Percentiles rank a stretch among this genome's conserved stretches.
phyloP scores from a whole-genome alignment of 768 basidiomycete species.

The Tulasnella calospora region DNA sequence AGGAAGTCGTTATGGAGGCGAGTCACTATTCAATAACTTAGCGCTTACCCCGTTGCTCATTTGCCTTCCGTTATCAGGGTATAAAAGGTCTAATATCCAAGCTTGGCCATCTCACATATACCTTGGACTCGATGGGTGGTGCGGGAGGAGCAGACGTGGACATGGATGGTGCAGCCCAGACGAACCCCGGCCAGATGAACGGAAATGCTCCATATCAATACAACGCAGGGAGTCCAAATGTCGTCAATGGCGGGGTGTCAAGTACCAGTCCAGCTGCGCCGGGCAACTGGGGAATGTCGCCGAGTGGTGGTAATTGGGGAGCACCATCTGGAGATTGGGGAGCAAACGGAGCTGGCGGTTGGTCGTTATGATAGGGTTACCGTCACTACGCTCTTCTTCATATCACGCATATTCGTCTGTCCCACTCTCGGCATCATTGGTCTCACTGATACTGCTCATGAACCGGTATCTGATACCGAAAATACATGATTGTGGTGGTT shows the following conservation, averaged over 20 bases:
- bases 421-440: not conserved
- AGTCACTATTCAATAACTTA: conserved; percentile 18
- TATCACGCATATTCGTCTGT: not conserved
- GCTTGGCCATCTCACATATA: conserved; percentile 67
- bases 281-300: conserved; percentile 15
- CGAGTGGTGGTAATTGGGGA: conserved; percentile 1
- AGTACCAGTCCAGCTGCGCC: not conserved
- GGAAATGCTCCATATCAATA: not conserved
- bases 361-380: not conserved
- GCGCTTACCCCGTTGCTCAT: conserved; percentile 3
- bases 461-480: conserved; percentile 1
- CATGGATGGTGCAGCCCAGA: not conserved
- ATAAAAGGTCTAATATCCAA: conserved; percentile 74
- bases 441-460: not conserved
- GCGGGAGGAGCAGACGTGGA: conserved; percentile 9
- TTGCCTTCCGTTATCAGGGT: conserved; percentile 45
- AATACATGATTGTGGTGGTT: not conserved
- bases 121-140: conserved; percentile 12
- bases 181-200: not conserved
- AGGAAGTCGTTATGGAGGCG: conserved; percentile 86
- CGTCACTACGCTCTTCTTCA: not conserved
- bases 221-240: not conserved
- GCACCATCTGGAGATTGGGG: not conserved
- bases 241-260: not conserved
- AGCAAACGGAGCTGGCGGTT: not conserved